Evolutionary conservation across 2,329 filamentous ascomycete genomes (phyloP).

Genomic region (Colletotrichum camelliae): DNA sequence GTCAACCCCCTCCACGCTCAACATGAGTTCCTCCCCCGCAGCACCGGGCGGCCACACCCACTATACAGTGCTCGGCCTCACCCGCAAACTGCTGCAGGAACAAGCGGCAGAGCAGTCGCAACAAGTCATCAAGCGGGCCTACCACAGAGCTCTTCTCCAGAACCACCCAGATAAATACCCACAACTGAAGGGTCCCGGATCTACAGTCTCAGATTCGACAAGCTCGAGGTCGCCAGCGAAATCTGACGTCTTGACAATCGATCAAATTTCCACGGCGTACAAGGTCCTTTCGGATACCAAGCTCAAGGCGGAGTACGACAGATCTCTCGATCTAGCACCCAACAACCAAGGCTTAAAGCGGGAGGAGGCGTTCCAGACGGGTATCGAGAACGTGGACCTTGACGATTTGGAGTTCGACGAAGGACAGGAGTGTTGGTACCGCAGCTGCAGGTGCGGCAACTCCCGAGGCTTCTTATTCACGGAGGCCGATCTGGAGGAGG

Average conservation of each 20-base stretch:
- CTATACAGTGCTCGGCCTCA: constrained; percentile 66
- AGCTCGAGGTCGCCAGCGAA: constrained; percentile 12
- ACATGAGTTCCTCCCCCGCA: constrained; percentile 17
- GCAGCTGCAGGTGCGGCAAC: constrained; percentile 69
- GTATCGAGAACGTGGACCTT: constrained; percentile 68
- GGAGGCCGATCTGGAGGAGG: constrained; percentile 65
- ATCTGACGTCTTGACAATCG: constrained; percentile 52
- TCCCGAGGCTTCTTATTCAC: constrained; percentile 62
- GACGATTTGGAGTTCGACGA: constrained; percentile 67
- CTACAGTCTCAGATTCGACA: not conserved
- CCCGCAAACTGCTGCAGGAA: constrained; percentile 50
- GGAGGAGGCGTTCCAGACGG: constrained; percentile 53
- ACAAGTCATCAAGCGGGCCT: constrained; percentile 64
- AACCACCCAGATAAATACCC: constrained; percentile 68
- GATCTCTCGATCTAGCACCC: constrained; percentile 45
- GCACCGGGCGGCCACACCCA: constrained; percentile 46
- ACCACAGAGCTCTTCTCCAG: constrained; percentile 67
- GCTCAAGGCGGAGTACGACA: constrained; percentile 60
- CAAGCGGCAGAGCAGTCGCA: constrained; percentile 40
- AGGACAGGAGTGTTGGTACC: constrained; percentile 53
- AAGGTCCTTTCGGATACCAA: constrained; percentile 56
- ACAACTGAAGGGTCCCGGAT: constrained; percentile 13
- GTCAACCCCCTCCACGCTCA: not conserved
- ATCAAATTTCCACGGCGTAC: constrained; percentile 69
- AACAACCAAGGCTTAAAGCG: constrained; percentile 25